phyloP scores from a whole-genome alignment of 495 filamentous ascomycete genomes.

The Aspergillus carlsbadensis region DNA sequence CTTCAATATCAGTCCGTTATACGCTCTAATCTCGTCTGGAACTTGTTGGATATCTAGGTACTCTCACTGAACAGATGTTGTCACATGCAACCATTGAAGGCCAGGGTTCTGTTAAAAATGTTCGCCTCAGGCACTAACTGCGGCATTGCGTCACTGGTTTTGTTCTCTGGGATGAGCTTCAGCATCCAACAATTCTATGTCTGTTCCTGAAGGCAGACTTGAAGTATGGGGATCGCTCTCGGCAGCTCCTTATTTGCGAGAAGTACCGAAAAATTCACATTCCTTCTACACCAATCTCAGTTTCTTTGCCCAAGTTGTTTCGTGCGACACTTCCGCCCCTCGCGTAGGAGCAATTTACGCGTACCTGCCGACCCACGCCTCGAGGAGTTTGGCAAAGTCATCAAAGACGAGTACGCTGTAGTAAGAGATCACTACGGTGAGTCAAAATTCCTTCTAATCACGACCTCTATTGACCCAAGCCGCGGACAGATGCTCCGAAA shows the following conservation, averaged over 20 bases:
- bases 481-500: conserved; percentile 54
- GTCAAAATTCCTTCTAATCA: not conserved
- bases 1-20: too few species aligned
- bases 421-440: conserved; percentile 71
- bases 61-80: too few species aligned
- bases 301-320: not conserved
- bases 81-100: not conserved
- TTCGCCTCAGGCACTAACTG: conserved; percentile 10
- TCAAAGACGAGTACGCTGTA: conserved; percentile 73
- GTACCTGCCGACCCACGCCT: conserved; percentile 56
- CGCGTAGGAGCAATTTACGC: conserved; percentile 10
- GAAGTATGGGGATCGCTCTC: conserved; percentile 13
- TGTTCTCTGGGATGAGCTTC: not conserved
- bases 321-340: conserved; percentile 12
- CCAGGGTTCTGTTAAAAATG: not conserved
- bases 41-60: too few species aligned
- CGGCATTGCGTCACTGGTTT: not conserved
- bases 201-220: not conserved
- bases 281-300: not conserved
- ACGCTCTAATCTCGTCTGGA: too few species aligned
- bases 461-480: not conserved
- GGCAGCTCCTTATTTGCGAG: conserved; percentile 2
- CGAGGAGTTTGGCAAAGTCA: conserved; percentile 61
- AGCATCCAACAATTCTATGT: not conserved
- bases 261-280: not conserved